Evolutionary conservation across 2,329 filamentous ascomycete genomes (phyloP), one percentile per base, ranked within the genome.

Genomic region (Alternaria panax): DNA sequence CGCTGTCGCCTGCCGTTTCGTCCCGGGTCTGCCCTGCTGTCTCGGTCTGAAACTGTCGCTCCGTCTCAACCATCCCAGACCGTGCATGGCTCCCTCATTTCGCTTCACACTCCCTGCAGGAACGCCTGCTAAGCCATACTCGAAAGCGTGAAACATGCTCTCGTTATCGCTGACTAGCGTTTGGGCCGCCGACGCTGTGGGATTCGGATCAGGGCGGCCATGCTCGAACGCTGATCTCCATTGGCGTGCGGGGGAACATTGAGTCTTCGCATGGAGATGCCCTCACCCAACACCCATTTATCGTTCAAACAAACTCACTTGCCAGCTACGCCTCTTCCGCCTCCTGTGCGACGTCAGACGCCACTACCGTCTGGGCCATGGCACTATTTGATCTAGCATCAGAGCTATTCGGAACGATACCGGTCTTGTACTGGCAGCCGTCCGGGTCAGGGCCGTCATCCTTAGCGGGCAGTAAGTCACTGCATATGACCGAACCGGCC

Each of bases 1-100:
- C 51, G 57, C 34, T 45, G 52, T 46, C 34, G 52, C 53, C 43
- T 54, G 48, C 57, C 64, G 70, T 70, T 65, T 69, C 64, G 68
- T 57, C 30, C 65, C 62, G 65, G 71, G 67, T 64, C 63, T 66
- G 56, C 65, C 67, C 60, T 71, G 65, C 54, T 57, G 60, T 56
- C 58, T 43, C 36, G 18, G 51, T 45, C 66, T 75, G 71, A 74
- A 73, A 75, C 70, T 54, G 51, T 62, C 59, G 57, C 57, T 51
- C 51, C 66, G 69, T 71, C 71, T 65, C 71, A 70, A 61, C 68
- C 64, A 59, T 34, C 58, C 53, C 57, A 57, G 59, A 54, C 61
- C 60, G 65, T 68, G 68, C 69, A 34, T 51, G 36, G 36, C 51
- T 55, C 59, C 60, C 61, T 70, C 69, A 74, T 75, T 64, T 75